Evolutionary conservation across 169 alveolate species (phyloP).

Genomic region (Perkinsus olseni): DNA sequence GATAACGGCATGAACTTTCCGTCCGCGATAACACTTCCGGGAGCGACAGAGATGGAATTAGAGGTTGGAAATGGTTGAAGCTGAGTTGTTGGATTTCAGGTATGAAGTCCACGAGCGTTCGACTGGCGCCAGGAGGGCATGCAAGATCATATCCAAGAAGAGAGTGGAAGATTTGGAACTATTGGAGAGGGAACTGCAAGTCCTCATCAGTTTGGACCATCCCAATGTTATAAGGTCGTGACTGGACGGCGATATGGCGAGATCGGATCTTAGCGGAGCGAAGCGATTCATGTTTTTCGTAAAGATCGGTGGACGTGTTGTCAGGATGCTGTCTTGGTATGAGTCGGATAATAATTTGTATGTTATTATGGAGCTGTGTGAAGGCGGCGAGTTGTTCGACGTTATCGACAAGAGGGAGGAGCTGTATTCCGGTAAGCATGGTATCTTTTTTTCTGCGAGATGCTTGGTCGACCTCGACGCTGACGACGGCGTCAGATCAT

Average conservation of each 20-base stretch:
- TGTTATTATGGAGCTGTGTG: neutral
- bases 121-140: neutral
- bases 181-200: neutral
- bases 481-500: neutral
- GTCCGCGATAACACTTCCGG: too few species aligned
- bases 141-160: neutral
- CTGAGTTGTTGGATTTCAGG: neutral
- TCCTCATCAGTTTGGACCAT: neutral
- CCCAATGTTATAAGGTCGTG: neutral
- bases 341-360: neutral
- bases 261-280: too few species aligned
- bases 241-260: neutral
- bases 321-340: neutral
- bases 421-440: neutral
- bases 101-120: neutral
- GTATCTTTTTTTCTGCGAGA: neutral
- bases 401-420: neutral
- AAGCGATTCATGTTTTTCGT: neutral
- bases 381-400: neutral
- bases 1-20: too few species aligned
- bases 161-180: neutral
- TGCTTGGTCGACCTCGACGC: neutral
- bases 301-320: too few species aligned
- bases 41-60: too few species aligned
- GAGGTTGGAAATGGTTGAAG: too few species aligned